Evolutionary conservation across 73 alveolate genomes (phyloP).

Genomic region (Paramecium bursaria): DNA sequence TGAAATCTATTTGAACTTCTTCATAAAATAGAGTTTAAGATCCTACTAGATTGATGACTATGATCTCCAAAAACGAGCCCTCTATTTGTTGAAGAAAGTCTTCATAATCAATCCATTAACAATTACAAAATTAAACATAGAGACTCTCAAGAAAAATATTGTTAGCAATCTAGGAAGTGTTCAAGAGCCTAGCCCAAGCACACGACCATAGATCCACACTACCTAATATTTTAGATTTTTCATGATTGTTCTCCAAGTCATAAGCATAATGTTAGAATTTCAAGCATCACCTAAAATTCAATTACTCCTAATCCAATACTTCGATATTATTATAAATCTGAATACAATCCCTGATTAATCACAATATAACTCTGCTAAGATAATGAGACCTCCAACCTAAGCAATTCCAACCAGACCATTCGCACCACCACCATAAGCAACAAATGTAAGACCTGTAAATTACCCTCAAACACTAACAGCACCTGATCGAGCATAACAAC

Average conservation of each 20-base stretch:
- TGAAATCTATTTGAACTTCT: constrained; percentile 27
- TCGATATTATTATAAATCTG: constrained; percentile 11
- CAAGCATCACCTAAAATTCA: neutral
- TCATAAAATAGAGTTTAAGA: constrained; percentile 7
- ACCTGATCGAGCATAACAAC: neutral
- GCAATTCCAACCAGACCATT: no score
- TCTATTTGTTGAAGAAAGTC: constrained; percentile 33
- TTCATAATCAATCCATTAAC: constrained; percentile 36
- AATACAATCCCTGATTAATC: constrained; percentile 1
- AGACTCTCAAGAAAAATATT: constrained; percentile 11
- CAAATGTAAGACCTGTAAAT: neutral
- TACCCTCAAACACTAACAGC: constrained; percentile 1
- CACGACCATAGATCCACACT: no score
- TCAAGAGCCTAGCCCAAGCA: neutral
- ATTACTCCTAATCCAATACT: neutral
- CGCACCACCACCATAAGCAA: neutral
- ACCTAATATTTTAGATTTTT: constrained; percentile 43
- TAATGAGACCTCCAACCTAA: neutral
- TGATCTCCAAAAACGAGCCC: constrained; percentile 31
- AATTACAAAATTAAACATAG: constrained; percentile 23
- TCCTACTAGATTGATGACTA: constrained; percentile 12
- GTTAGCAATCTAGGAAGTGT: neutral
- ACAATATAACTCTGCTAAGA: neutral
- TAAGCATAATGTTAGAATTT: constrained; percentile 7
- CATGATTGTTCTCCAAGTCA: constrained; percentile 19